Evolutionary conservation across 2,329 filamentous ascomycete species (phyloP).

Genomic region (Atkinsonella hypoxylon): DNA sequence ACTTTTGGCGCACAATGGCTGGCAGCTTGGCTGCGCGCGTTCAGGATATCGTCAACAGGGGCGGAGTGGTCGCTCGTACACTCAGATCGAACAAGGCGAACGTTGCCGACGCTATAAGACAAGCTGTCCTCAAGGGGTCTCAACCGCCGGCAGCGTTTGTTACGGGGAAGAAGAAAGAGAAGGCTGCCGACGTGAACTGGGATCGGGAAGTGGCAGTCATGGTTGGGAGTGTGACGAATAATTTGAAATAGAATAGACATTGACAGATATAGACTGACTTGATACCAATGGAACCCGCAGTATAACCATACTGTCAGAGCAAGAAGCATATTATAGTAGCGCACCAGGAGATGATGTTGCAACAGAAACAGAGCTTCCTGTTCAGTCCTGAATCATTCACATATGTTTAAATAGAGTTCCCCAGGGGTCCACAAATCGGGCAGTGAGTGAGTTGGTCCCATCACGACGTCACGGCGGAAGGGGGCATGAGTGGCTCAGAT

Average conservation of each 20-base stretch:
- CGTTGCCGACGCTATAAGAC: slow-evolving; percentile 65
- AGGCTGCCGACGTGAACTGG: slow-evolving; percentile 47
- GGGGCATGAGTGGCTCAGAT: too few species aligned
- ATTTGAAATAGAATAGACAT: slow-evolving; percentile 24
- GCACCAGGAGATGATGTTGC: too few species aligned
- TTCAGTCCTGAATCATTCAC: too few species aligned
- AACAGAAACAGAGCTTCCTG: too few species aligned
- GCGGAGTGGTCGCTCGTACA: slow-evolving; percentile 73
- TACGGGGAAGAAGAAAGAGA: slow-evolving; percentile 30
- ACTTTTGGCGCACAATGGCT: slow-evolving; percentile 88
- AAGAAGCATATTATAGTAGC: too few species aligned
- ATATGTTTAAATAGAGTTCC: too few species aligned
- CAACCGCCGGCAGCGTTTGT: slow-evolving; percentile 48
- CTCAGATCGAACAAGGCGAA: slow-evolving; percentile 62
- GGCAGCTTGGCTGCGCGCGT: slow-evolving; percentile 64
- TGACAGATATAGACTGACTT: not conserved
- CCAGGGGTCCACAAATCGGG: too few species aligned
- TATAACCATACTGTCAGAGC: too few species aligned
- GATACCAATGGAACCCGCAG: not conserved
- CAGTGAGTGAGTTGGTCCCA: too few species aligned
- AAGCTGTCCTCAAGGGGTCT: slow-evolving; percentile 71
- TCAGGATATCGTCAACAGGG: slow-evolving; percentile 71
- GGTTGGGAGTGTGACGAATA: slow-evolving; percentile 68
- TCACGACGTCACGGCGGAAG: too few species aligned
- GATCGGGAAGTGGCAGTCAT: slow-evolving; percentile 91